A percentile compares a stretch with the other conserved stretches of the same genome.
phyloP scores from a whole-genome alignment of 495 filamentous ascomycete genomes.

The Neurospora tetrasperma region DNA sequence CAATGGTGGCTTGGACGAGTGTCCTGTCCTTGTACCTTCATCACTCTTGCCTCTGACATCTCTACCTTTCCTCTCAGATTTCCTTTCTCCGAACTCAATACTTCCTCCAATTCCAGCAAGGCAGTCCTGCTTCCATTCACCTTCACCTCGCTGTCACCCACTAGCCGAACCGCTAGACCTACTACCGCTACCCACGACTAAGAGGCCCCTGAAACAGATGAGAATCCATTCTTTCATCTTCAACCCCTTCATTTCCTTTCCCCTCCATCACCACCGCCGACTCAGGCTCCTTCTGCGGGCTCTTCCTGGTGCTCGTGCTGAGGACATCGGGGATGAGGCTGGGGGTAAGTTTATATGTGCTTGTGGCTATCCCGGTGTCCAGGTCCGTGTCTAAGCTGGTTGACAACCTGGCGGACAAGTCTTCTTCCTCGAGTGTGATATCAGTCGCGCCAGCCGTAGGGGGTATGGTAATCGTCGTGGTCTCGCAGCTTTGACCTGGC shows the following conservation, averaged over 20 bases:
- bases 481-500: no score
- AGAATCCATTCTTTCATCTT: not conserved
- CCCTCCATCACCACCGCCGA: not conserved
- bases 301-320: not conserved
- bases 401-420: no score
- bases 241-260: not conserved
- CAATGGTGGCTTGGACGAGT: no score
- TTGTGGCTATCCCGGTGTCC: not conserved
- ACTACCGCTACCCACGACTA: not conserved
- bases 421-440: no score
- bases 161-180: not conserved
- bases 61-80: no score
- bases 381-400: not conserved
- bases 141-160: not conserved
- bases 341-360: not conserved
- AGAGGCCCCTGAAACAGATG: not conserved
- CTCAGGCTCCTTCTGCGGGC: not conserved
- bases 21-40: no score
- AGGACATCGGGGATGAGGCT: not conserved
- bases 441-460: no score
- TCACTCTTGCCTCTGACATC: no score
- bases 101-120: no score
- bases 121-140: not conserved
- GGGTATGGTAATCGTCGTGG: no score
- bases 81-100: no score